These are phyloP conservation scores for Boletus albobrunnescens DNA, from an alignment of 1,284 basidiomycete species.

Conservation along the genomic window DNA sequence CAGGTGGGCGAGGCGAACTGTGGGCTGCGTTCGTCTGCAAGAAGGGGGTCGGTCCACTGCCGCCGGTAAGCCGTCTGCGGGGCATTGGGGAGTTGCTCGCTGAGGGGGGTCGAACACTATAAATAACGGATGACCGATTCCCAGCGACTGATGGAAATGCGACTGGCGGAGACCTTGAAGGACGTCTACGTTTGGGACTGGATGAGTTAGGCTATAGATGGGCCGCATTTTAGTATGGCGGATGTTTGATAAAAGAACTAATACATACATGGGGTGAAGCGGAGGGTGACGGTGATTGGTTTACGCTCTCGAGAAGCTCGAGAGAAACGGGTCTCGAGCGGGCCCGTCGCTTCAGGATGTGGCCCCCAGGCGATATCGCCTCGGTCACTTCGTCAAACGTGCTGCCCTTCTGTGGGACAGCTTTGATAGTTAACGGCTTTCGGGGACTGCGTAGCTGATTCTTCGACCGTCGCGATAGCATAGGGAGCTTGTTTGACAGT, in stretches of 20 bases:
- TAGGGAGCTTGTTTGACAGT: constrained; percentile 24
- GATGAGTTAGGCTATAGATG: constrained; percentile 18
- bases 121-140: constrained; percentile 17
- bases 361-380: constrained; percentile 67
- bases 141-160: constrained; percentile 34
- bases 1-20: constrained; percentile 28
- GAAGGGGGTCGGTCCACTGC: constrained; percentile 25
- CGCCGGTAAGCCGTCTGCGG: constrained; percentile 42
- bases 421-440: constrained; percentile 26
- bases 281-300: constrained; percentile 38
- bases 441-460: constrained; percentile 25
- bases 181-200: constrained; percentile 14
- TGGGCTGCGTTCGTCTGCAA: constrained; percentile 16
- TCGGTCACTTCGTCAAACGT: constrained; percentile 54
- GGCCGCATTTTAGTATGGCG: constrained; percentile 3
- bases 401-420: constrained; percentile 39
- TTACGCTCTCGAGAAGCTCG: constrained; percentile 53
- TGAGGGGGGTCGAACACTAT: constrained; percentile 30
- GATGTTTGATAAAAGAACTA: constrained; percentile 2
- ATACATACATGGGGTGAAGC: constrained; percentile 40
- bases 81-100: constrained; percentile 43
- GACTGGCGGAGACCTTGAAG: constrained; percentile 23
- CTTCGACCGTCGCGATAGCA: constrained; percentile 26
- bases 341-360: constrained; percentile 66
- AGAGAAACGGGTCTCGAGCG: constrained; percentile 63